These are phyloP conservation scores for Chenopodium album DNA, from an alignment of 148 eudicot species.

Conservation along the genomic window DNA sequence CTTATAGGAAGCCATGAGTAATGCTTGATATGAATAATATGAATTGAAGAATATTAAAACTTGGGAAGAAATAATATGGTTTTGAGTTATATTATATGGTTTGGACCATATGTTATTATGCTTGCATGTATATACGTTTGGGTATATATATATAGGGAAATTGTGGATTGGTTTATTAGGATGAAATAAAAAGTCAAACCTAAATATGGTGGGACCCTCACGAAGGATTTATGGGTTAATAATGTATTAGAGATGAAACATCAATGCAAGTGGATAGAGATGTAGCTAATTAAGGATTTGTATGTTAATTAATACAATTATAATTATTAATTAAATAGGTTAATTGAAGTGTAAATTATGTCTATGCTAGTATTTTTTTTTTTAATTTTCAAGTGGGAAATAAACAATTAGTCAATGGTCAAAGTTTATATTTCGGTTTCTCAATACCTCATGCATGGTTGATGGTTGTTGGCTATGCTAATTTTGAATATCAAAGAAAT, in stretches of 20 bases:
- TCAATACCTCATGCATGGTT: not conserved
- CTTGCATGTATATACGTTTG: not conserved
- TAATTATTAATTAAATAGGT: too few species aligned
- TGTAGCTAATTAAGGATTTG: too few species aligned
- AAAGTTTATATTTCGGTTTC: slow-evolving; percentile 9
- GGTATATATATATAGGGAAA: slow-evolving; percentile 5
- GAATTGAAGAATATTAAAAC: not conserved
- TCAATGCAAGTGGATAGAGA: not conserved
- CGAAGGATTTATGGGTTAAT: not conserved
- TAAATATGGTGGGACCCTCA: slow-evolving; percentile 10
- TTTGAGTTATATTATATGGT: not conserved
- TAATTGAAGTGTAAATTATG: too few species aligned
- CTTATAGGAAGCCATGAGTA: not conserved
- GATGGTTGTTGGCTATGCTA: not conserved
- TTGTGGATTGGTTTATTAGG: not conserved
- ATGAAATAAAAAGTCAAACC: slow-evolving; percentile 10
- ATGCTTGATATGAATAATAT: not conserved
- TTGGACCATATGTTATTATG: not conserved
- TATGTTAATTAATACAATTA: too few species aligned
- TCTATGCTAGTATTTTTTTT: too few species aligned
- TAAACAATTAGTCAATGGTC: slow-evolving; percentile 20
- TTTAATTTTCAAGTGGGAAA: not conserved
- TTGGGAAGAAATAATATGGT: not conserved
- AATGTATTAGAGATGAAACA: not conserved
- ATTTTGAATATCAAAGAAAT: not conserved